A percentile compares a stretch with the other conserved stretches of the same genome.
Conservation (phyloP, 371 early-diverging fungal species). For the Entomophthora muscae region DNA sequence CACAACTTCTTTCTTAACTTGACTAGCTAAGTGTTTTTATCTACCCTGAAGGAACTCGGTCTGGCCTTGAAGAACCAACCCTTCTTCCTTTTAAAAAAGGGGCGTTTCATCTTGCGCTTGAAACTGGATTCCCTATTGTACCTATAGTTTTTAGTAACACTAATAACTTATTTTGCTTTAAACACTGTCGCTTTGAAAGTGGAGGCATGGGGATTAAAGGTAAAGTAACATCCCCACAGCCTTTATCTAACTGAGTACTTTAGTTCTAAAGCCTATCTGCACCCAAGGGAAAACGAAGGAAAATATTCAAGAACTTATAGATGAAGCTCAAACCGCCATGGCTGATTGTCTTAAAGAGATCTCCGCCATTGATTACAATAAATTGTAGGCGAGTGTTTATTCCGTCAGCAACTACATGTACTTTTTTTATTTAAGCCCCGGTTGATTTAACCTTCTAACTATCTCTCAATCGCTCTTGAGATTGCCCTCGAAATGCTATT, state of each 20-base stretch:
- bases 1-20: no score
- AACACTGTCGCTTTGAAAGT: constrained; percentile 31
- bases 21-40: no score
- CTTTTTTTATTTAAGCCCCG: no score
- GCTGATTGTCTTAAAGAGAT: neutral
- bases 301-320: constrained; percentile 13
- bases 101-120: constrained; percentile 81
- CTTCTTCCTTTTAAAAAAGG: no score
- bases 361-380: no score
- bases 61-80: constrained; percentile 41
- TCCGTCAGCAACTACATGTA: no score
- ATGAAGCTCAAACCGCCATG: neutral
- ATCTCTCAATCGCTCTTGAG: no score
- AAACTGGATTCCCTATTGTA: no score
- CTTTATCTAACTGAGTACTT: neutral
- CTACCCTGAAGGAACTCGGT: constrained; percentile 90
- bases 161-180: constrained; percentile 44
- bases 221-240: constrained; percentile 12
- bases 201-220: constrained; percentile 57
- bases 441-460: no score
- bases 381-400: no score
- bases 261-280: constrained; percentile 57
- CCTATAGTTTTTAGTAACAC: no score
- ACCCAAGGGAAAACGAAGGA: constrained; percentile 36
- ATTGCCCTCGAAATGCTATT: no score